A percentile compares a stretch with the other conserved stretches of the same genome.
phyloP scores from a whole-genome alignment of 345 rosid species.

The Zanthoxylum bungeanum region DNA sequence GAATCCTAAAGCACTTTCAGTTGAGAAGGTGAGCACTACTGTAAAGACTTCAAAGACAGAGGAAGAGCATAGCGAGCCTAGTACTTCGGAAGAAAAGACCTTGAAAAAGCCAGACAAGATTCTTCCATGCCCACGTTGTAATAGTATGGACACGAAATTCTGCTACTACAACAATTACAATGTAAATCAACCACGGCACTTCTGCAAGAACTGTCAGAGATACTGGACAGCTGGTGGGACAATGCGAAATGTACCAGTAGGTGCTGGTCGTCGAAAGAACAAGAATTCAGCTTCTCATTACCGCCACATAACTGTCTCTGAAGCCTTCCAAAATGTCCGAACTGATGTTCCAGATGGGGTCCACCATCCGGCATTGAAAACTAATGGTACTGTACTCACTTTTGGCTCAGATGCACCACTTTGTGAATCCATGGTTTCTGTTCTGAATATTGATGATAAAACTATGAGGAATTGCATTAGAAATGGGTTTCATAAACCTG shows the following conservation, averaged over 20 bases:
- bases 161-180: conserved; percentile 95
- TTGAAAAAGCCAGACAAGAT: conserved; percentile 86
- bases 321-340: conserved; percentile 48
- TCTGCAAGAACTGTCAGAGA: conserved; percentile 94
- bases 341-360: conserved; percentile 51
- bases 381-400: conserved; percentile 65
- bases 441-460: conserved; percentile 68
- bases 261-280: conserved; percentile 94
- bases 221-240: conserved; percentile 99
- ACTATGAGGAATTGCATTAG: conserved; percentile 32
- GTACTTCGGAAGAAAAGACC: conserved; percentile 49
- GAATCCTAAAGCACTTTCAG: conserved; percentile 25
- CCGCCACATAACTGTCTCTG: conserved; percentile 63
- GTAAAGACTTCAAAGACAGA: conserved; percentile 36
- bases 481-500: conserved; percentile 56
- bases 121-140: conserved; percentile 87
- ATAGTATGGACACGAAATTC: conserved; percentile 91
- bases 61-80: conserved; percentile 48
- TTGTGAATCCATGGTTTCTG: conserved; percentile 83
- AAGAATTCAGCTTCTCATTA: conserved; percentile 72
- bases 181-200: conserved; percentile 90
- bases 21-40: conserved; percentile 29
- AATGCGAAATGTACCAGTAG: conserved; percentile 92
- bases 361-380: conserved; percentile 47
- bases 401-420: conserved; percentile 74